A percentile compares a stretch with the other conserved stretches of the same genome.
Evolutionary conservation across 805 yeast genomes (phyloP).

Genomic region (Ogataea dorogensis): DNA sequence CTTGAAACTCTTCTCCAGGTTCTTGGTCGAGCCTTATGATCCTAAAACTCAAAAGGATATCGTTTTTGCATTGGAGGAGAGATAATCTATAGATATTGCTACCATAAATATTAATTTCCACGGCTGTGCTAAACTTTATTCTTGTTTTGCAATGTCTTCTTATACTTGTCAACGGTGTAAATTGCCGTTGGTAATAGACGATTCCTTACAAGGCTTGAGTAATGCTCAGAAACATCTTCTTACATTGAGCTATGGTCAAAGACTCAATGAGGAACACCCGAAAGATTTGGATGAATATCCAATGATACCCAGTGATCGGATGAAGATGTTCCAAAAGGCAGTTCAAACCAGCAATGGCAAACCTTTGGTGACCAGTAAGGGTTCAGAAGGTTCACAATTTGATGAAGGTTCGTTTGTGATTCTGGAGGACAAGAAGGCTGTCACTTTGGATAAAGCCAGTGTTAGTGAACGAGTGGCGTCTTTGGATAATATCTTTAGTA

Average conservation of each 20-base stretch:
- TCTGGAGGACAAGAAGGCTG: constrained; percentile 18
- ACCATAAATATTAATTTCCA: constrained; percentile 1
- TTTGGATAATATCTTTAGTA: constrained; percentile 64
- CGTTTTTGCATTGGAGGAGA: constrained; percentile 54
- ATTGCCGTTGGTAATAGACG: constrained; percentile 55
- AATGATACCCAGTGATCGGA: constrained; percentile 39
- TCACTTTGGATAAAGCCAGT: constrained; percentile 25
- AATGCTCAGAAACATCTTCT: constrained; percentile 56
- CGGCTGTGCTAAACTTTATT: constrained; percentile 2
- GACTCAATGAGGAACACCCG: constrained; percentile 20
- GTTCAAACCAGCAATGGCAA: constrained; percentile 21
- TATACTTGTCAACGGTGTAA: constrained; percentile 61
- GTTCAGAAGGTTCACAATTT: constrained; percentile 10
- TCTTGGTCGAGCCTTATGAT: constrained; percentile 73
- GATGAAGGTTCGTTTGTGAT: constrained; percentile 33
- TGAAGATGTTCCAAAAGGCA: constrained; percentile 37
- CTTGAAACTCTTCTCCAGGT: constrained; percentile 77
- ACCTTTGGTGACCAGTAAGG: constrained; percentile 22
- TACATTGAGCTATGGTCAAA: constrained; percentile 33
- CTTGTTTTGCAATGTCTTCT: constrained; percentile 21
- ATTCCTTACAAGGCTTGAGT: constrained; percentile 50
- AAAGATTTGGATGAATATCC: constrained; percentile 27
- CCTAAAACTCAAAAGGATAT: constrained; percentile 57
- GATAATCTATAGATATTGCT: constrained; percentile 19
- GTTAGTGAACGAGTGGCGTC: constrained; percentile 42